These are phyloP conservation scores for Talaromyces piceae DNA, from an alignment of 2,329 filamentous ascomycete species.

Conservation along the genomic window DNA sequence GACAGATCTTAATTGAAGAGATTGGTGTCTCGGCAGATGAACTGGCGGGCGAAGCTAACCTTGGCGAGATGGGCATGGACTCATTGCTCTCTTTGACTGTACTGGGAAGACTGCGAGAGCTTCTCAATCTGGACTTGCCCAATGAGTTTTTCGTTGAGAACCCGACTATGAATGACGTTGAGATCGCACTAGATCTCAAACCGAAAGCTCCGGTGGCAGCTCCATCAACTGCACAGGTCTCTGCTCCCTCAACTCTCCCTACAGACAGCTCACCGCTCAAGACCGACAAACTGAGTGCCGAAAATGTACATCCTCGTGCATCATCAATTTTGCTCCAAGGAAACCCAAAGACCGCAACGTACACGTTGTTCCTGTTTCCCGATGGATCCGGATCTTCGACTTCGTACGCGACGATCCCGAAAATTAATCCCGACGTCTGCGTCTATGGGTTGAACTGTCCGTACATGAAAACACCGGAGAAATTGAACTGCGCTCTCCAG, in stretches of 20 bases:
- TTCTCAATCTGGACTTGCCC: conserved; percentile 34
- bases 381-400: conserved; percentile 42
- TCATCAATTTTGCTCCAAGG: conserved; percentile 38
- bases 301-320: conserved; percentile 27
- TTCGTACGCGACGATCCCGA: conserved; percentile 38
- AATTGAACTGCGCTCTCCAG: conserved; percentile 28
- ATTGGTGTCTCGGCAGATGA: conserved; percentile 37
- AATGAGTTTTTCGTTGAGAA: conserved; percentile 40
- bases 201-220: conserved; percentile 20
- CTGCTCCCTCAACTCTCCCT: conserved; percentile 8
- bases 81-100: conserved; percentile 41
- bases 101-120: conserved; percentile 38
- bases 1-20: conserved; percentile 36
- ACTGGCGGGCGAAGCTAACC: conserved; percentile 32
- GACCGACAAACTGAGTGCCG: conserved; percentile 14
- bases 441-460: conserved; percentile 39
- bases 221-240: conserved; percentile 5
- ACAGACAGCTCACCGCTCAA: conserved; percentile 16
- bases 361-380: conserved; percentile 38
- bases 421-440: conserved; percentile 32
- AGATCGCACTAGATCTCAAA: conserved; percentile 31
- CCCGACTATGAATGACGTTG: conserved; percentile 34
- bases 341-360: conserved; percentile 35
- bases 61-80: conserved; percentile 40
- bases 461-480: conserved; percentile 37